These are phyloP conservation scores for Fusarium sp. DNA, from an alignment of 2,329 filamentous ascomycete genomes.

Conservation along the genomic window DNA sequence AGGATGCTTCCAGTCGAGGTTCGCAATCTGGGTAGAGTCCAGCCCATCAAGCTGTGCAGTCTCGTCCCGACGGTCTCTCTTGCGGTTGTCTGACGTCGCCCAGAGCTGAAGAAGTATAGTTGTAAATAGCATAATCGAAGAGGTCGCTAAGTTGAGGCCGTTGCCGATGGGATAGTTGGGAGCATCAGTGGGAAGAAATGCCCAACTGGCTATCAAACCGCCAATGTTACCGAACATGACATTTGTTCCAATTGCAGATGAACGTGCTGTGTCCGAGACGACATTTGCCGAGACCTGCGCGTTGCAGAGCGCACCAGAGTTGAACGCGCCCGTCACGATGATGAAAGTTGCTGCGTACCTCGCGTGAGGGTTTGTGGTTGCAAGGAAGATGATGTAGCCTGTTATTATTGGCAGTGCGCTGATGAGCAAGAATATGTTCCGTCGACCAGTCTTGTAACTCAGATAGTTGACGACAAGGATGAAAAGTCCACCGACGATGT, in stretches of 20 bases:
- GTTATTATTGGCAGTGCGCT: constrained; percentile 68
- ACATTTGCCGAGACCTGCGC: constrained; percentile 74
- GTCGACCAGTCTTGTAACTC: constrained; percentile 66
- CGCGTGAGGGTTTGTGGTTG: constrained; percentile 56
- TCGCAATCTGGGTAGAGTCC: constrained; percentile 64
- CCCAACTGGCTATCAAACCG: constrained; percentile 74
- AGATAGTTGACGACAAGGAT: constrained; percentile 67
- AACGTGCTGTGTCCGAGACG: constrained; percentile 72
- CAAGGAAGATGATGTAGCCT: constrained; percentile 75
- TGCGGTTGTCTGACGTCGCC: constrained; percentile 73
- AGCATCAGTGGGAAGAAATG: constrained; percentile 70
- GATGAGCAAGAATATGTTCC: constrained; percentile 67
- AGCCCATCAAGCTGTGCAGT: constrained; percentile 69
- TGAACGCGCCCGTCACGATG: constrained; percentile 60
- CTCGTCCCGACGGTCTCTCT: constrained; percentile 65
- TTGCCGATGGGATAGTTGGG: constrained; percentile 78
- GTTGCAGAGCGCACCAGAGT: constrained; percentile 49
- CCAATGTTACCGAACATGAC: constrained; percentile 61
- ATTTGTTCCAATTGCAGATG: constrained; percentile 66
- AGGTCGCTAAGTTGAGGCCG: constrained; percentile 5
- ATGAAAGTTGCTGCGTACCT: constrained; percentile 75
- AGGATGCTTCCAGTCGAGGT: constrained; percentile 77
- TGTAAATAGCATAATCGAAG: constrained; percentile 69
- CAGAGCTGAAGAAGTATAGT: constrained; percentile 69
- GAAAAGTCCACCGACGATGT: constrained; percentile 72